Conservation (phyloP, 2,329 filamentous ascomycete genomes). For the Fusarium sp. region DNA sequence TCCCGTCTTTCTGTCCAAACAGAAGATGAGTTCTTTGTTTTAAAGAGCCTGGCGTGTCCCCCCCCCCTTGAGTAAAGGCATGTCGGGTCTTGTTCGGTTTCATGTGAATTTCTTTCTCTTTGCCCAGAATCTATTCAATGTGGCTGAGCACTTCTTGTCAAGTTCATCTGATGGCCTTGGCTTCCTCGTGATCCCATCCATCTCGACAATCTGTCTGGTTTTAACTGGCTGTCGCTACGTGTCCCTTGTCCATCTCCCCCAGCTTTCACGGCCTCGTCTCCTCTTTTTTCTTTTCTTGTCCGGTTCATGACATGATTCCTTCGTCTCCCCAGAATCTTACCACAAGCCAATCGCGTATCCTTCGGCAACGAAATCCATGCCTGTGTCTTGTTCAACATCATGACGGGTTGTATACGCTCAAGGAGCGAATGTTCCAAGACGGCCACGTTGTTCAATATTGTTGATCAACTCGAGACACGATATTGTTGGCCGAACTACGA, state of each 20-base stretch:
- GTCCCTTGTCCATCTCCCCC: neutral
- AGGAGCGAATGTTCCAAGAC: neutral
- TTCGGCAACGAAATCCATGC: neutral
- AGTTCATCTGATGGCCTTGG: neutral
- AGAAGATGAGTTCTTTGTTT: conserved; percentile 1
- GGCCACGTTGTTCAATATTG: neutral
- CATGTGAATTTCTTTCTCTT: conserved; percentile 39
- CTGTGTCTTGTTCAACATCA: neutral
- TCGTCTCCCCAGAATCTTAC: neutral
- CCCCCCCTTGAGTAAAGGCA: neutral
- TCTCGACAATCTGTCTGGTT: neutral
- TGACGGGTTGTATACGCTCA: neutral
- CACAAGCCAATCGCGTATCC: neutral
- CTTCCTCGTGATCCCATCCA: conserved; percentile 5
- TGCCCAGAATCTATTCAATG: neutral
- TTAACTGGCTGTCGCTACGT: conserved; percentile 2
- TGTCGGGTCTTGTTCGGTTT: conserved; percentile 37
- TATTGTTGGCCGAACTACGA: neutral
- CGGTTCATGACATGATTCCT: neutral
- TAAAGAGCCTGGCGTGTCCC: conserved; percentile 6
- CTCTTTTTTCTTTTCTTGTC: neutral
- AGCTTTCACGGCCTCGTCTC: neutral
- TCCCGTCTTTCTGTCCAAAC: conserved; percentile 20
- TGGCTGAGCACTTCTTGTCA: conserved; percentile 9
- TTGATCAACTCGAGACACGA: neutral